Percentiles rank a stretch among this genome's conserved stretches.
Conservation (phyloP, 108 stramenopile genomes). For the Nannochloropsis gaditana region DNA sequence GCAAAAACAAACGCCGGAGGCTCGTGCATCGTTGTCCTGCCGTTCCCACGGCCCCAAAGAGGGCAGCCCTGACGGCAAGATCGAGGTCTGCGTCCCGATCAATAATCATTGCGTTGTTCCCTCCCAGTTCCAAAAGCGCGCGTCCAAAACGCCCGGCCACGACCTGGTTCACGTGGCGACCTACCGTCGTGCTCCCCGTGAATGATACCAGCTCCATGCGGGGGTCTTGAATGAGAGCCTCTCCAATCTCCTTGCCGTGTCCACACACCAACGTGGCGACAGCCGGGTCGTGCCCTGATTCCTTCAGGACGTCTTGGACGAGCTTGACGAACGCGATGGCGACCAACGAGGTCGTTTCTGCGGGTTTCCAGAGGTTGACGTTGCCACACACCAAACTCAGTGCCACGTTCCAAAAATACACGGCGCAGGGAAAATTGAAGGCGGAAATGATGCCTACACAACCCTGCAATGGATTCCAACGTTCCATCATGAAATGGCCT, state of each 20-base stretch:
- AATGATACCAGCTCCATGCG: constrained; percentile 47
- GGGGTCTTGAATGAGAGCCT: constrained; percentile 34
- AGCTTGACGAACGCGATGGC: constrained; percentile 43
- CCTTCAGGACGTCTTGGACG: constrained; percentile 39
- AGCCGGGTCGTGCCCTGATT: constrained; percentile 25
- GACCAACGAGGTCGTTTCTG: constrained; percentile 36
- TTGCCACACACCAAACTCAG: constrained; percentile 46
- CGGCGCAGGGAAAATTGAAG: constrained; percentile 53
- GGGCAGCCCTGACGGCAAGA: constrained; percentile 38
- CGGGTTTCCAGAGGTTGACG: constrained; percentile 45
- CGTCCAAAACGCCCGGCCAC: constrained; percentile 47
- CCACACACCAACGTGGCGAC: constrained; percentile 34
- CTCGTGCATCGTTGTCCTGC: constrained; percentile 57
- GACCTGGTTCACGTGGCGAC: constrained; percentile 21
- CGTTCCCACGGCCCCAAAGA: constrained; percentile 55
- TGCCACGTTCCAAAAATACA: constrained; percentile 49
- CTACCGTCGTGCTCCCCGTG: constrained; percentile 46
- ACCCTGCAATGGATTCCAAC: constrained; percentile 46
- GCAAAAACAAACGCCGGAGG: constrained; percentile 47
- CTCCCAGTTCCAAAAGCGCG: constrained; percentile 45
- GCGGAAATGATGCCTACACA: constrained; percentile 49
- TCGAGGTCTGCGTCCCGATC: constrained; percentile 42
- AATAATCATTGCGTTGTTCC: constrained; percentile 51
- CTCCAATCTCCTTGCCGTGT: constrained; percentile 37
- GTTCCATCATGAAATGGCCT: constrained; percentile 46